Percentiles rank a stretch among this genome's conserved stretches.
phyloP scores from a whole-genome alignment of 805 yeast species.

The Isabelozyma gotoi region DNA sequence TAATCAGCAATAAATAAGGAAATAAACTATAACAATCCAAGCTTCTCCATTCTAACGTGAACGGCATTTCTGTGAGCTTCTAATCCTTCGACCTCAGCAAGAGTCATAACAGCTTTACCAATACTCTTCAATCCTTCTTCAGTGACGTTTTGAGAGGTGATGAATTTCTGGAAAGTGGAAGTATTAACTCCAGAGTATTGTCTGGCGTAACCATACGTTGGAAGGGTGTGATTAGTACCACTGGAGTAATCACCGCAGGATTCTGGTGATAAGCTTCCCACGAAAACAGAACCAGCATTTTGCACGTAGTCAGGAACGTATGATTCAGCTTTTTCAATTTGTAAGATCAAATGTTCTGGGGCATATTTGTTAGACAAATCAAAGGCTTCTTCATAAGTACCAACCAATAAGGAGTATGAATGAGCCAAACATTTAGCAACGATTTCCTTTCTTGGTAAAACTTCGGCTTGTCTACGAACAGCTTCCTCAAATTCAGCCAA shows the following conservation, averaged over 20 bases:
- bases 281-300: slow-evolving; percentile 95
- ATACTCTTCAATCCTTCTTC: slow-evolving; percentile 81
- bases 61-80: slow-evolving; percentile 98
- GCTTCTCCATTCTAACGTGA: slow-evolving; percentile 84
- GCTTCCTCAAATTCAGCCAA: slow-evolving; percentile 75
- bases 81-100: slow-evolving; percentile 94
- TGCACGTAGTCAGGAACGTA: slow-evolving; percentile 71
- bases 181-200: slow-evolving; percentile 98
- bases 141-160: slow-evolving; percentile 89
- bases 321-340: slow-evolving; percentile 72
- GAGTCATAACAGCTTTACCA: slow-evolving; percentile 94
- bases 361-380: slow-evolving; percentile 88
- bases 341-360: slow-evolving; percentile 96
- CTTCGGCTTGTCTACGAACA: slow-evolving; percentile 77
- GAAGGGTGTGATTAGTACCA: slow-evolving; percentile 98
- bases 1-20: not conserved
- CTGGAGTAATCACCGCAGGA: slow-evolving; percentile 97
- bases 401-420: slow-evolving; percentile 76
- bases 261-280: slow-evolving; percentile 95
- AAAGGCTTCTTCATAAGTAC: slow-evolving; percentile 75
- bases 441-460: slow-evolving; percentile 88
- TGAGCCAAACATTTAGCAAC: slow-evolving; percentile 90
- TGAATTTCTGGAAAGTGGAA: slow-evolving; percentile 90
- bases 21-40: slow-evolving; percentile 48
- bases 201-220: slow-evolving; percentile 97